Conservation (phyloP, 768 basidiomycete genomes). For the Boletus barrowsii region DNA sequence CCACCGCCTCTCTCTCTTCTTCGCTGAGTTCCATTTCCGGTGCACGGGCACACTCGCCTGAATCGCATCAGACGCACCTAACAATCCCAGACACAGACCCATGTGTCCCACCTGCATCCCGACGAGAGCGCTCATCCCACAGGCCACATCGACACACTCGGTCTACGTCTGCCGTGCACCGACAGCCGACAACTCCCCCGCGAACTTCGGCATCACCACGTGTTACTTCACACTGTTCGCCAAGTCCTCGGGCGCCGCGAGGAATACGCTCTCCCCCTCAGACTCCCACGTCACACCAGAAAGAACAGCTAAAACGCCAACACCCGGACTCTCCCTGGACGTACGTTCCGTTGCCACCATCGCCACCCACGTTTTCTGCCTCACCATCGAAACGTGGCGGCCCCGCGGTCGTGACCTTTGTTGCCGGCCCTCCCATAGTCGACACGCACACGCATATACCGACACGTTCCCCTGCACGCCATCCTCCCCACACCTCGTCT, state of each 20-base stretch:
- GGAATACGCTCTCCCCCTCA: slow-evolving; percentile 16
- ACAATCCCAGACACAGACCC: slow-evolving; percentile 23
- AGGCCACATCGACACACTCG: slow-evolving; percentile 10
- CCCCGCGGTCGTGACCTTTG: slow-evolving; percentile 23
- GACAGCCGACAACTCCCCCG: slow-evolving; percentile 6
- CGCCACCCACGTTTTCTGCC: slow-evolving; percentile 27
- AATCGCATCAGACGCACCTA: slow-evolving; percentile 25
- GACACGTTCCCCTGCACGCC: slow-evolving; percentile 9
- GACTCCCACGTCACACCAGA: slow-evolving; percentile 20
- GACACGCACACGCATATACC: slow-evolving; percentile 11
- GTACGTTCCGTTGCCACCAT: slow-evolving; percentile 29
- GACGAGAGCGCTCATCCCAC: slow-evolving; percentile 1
- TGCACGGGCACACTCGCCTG: slow-evolving; percentile 21
- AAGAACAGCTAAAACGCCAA: slow-evolving; percentile 7
- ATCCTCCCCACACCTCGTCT: slow-evolving; percentile 24
- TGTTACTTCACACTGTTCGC: slow-evolving; percentile 11
- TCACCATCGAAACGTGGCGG: slow-evolving; percentile 28
- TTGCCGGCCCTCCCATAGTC: slow-evolving; percentile 15
- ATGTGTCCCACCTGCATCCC: slow-evolving; percentile 1
- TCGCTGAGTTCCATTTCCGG: slow-evolving; percentile 30
- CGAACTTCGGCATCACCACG: slow-evolving; percentile 5
- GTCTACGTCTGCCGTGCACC: slow-evolving; percentile 11
- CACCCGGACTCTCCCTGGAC: slow-evolving; percentile 27
- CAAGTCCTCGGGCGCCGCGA: slow-evolving; percentile 15
- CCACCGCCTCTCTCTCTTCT: slow-evolving; percentile 25